These are phyloP conservation scores for Nematocida displodere DNA, from an alignment of 371 early-diverging fungal species.

Conservation along the genomic window DNA sequence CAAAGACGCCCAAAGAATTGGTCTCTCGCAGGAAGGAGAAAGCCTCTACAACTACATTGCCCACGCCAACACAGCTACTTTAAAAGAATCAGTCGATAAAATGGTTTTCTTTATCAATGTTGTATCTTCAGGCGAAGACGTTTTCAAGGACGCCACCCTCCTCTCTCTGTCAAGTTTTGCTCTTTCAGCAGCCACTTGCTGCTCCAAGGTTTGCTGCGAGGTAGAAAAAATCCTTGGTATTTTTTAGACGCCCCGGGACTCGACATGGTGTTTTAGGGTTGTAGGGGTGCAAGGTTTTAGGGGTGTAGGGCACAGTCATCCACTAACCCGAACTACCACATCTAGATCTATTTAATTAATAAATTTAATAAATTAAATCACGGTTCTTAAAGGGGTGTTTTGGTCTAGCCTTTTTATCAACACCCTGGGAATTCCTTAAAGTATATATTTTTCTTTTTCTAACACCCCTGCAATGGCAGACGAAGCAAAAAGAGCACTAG, in stretches of 20 bases:
- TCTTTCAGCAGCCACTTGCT: conserved; percentile 44
- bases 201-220: conserved; percentile 31
- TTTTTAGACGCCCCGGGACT: conserved; percentile 8
- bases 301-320: too few species aligned
- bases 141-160: background rate
- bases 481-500: conserved; percentile 61
- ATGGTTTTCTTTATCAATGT: conserved; percentile 49
- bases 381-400: background rate
- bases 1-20: conserved; percentile 66
- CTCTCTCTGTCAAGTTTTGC: conserved; percentile 26
- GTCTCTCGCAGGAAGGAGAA: conserved; percentile 51
- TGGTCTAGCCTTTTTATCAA: background rate
- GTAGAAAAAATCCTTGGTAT: conserved; percentile 29
- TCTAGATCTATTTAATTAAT: too few species aligned
- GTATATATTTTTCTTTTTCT: conserved; percentile 50
- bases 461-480: conserved; percentile 52
- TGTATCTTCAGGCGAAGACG: conserved; percentile 35
- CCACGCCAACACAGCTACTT: background rate
- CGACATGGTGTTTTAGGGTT: background rate
- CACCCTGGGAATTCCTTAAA: background rate
- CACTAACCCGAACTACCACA: too few species aligned
- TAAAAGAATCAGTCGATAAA: background rate
- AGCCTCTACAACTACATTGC: conserved; percentile 6
- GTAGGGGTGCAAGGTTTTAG: too few species aligned
- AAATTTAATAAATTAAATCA: background rate